Conservation (phyloP, 179 eudicot species). For the Beta macrorhiza region DNA sequence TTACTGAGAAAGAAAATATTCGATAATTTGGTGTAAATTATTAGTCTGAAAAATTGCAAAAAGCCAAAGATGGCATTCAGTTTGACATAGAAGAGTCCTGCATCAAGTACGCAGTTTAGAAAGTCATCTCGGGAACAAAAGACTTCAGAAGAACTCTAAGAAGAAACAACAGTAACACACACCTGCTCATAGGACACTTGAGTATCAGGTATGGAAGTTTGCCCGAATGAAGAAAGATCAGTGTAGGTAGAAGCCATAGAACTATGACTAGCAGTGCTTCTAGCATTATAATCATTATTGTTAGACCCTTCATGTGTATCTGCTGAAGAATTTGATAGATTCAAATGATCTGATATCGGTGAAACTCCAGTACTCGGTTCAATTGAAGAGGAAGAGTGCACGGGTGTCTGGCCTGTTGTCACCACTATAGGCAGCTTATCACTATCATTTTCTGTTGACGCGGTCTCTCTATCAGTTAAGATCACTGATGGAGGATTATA, state of each 20-base stretch:
- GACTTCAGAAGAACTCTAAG: neutral
- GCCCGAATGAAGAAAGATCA: constrained; percentile 37
- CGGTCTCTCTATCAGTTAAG: constrained; percentile 20
- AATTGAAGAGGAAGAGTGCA: constrained; percentile 31
- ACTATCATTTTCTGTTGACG: neutral
- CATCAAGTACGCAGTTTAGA: neutral
- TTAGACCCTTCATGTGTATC: constrained; percentile 19
- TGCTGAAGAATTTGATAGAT: constrained; percentile 30
- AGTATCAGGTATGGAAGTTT: constrained; percentile 23
- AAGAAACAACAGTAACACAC: neutral
- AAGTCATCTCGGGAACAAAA: neutral
- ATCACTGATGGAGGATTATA: constrained; percentile 23
- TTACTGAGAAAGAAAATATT: too few relatives aligned
- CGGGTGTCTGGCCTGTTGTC: constrained; percentile 33
- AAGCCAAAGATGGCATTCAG: neutral
- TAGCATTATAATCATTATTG: constrained; percentile 23
- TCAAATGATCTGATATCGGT: constrained; percentile 31
- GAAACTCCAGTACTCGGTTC: constrained; percentile 30
- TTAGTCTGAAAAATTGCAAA: neutral
- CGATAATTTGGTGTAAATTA: too few relatives aligned
- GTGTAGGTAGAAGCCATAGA: constrained; percentile 38
- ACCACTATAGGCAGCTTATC: constrained; percentile 30
- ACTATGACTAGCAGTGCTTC: constrained; percentile 17
- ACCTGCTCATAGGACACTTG: constrained; percentile 39
- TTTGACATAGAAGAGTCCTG: neutral